These are phyloP conservation scores for Carallia brachiata DNA, from an alignment of 345 rosid species.

Conservation along the genomic window DNA sequence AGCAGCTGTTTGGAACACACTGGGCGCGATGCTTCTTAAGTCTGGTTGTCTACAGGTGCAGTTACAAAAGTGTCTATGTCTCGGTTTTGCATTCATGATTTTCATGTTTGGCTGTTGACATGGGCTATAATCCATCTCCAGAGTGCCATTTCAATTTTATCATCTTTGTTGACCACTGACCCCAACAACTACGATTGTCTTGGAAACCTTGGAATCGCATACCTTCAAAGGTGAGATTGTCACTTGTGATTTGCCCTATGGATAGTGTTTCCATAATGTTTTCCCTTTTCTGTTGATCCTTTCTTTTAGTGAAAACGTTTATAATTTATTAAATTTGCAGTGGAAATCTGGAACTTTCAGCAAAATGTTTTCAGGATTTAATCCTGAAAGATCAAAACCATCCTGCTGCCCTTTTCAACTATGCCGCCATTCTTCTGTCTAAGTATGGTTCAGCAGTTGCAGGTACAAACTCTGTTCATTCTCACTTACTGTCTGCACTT, in stretches of 20 bases:
- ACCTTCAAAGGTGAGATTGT: constrained; percentile 64
- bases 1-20: constrained; percentile 80
- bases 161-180: constrained; percentile 57
- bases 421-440: constrained; percentile 80
- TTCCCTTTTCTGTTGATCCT: not conserved
- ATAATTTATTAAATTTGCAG: constrained; percentile 41
- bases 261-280: constrained; percentile 1
- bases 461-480: constrained; percentile 46
- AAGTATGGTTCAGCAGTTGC: constrained; percentile 72
- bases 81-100: constrained; percentile 13
- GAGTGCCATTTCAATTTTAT: constrained; percentile 80
- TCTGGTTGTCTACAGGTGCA: constrained; percentile 79
- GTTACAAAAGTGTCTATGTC: constrained; percentile 8
- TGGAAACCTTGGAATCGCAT: constrained; percentile 87
- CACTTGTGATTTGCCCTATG: not conserved
- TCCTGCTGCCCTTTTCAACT: constrained; percentile 83
- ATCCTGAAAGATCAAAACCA: constrained; percentile 86
- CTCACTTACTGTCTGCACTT: no score
- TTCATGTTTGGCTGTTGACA: constrained; percentile 15
- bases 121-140: constrained; percentile 24
- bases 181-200: constrained; percentile 85
- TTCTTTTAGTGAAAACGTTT: not conserved
- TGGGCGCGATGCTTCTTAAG: constrained; percentile 84
- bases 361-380: constrained; percentile 84
- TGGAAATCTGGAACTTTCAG: constrained; percentile 77